Evolutionary conservation across 805 yeast genomes (phyloP), one percentile per base, ranked within the genome.

Genomic region (Debaryomyces maramus): DNA sequence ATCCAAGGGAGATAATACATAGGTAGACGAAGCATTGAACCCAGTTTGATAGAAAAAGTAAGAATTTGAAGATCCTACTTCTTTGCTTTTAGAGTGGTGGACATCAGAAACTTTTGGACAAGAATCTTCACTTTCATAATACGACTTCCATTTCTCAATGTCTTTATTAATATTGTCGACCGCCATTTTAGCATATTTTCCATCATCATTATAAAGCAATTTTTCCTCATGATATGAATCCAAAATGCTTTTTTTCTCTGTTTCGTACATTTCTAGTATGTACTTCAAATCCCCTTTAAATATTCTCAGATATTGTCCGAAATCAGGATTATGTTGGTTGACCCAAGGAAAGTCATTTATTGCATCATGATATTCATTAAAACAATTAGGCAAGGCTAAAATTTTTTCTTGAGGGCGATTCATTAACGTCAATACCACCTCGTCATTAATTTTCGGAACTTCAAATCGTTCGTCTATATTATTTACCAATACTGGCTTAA

Each of bases 21-120:
- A 88, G 2, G 83, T 77, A 3, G 82, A 62, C 11, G 55, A 46
- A 0, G 90, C 73, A 46, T 80, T 78, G 59, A 87, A 83, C 0
- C 83, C 79, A 0, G 93, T 81, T 55, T 90, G 90, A 58, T 85
- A 91, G 56, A 80, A 91, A 58, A 76, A 88, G 55, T 67, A 88
- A 6, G 83, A 77, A 44, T 65, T 63, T 3, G 36, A 18, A 14
- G 35, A 29, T 18, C 20, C 39, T 13, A n/a, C 15, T 17, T 20
- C 17, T n/a, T 27, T 36, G 10, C 23, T 32, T 4, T 9, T 11
- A 16, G n/a, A 14, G 11, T 18, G 17, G 7, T 10, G 24, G 20
- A n/a, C 18, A 5, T 9, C 32, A 10, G 13, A 4, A 8, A 10
- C 14, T 7, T 21, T 32, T n/a, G 32, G 6, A 4, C 17, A 11